phyloP scores from a whole-genome alignment of 768 basidiomycete genomes.

The Trametes villosa region DNA sequence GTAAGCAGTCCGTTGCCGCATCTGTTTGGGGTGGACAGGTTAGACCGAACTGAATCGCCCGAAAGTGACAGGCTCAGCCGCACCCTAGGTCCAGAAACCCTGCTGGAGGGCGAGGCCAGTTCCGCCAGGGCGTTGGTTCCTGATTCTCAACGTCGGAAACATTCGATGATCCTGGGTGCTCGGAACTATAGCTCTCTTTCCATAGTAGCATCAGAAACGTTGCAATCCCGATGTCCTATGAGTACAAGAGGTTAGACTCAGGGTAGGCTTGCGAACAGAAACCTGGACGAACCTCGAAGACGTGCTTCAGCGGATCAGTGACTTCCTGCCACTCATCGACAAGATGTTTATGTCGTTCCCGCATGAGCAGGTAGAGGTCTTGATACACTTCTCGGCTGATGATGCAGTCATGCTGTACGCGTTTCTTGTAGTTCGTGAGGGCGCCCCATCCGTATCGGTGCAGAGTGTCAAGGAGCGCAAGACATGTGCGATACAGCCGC shows the following conservation, averaged over 20 bases:
- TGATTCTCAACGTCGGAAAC: constrained; percentile 7
- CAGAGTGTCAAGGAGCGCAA: constrained; percentile 79
- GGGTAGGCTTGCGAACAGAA: neutral
- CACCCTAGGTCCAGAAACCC: constrained; percentile 93
- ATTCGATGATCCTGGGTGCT: neutral
- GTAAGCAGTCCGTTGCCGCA: constrained; percentile 94
- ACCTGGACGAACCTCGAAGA: constrained; percentile 68
- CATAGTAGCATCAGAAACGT: constrained; percentile 92
- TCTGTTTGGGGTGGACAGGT: constrained; percentile 46
- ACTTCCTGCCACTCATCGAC: constrained; percentile 77
- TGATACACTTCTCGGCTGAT: constrained; percentile 81
- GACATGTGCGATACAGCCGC: constrained; percentile 78
- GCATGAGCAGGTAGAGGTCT: constrained; percentile 86
- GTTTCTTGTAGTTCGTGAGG: constrained; percentile 82
- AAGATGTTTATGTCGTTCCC: constrained; percentile 81
- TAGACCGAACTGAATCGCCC: neutral
- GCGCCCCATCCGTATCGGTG: constrained; percentile 91
- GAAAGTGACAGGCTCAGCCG: constrained; percentile 25
- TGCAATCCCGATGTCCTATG: constrained; percentile 91
- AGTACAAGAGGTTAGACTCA: neutral
- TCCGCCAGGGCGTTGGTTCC: constrained; percentile 56
- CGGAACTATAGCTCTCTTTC: constrained; percentile 55
- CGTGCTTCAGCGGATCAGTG: constrained; percentile 89
- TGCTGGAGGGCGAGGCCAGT: constrained; percentile 78
- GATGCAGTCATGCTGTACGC: constrained; percentile 81